Conservation (phyloP, 2,329 filamentous ascomycete species). For the Trichoderma cornu-damae region DNA sequence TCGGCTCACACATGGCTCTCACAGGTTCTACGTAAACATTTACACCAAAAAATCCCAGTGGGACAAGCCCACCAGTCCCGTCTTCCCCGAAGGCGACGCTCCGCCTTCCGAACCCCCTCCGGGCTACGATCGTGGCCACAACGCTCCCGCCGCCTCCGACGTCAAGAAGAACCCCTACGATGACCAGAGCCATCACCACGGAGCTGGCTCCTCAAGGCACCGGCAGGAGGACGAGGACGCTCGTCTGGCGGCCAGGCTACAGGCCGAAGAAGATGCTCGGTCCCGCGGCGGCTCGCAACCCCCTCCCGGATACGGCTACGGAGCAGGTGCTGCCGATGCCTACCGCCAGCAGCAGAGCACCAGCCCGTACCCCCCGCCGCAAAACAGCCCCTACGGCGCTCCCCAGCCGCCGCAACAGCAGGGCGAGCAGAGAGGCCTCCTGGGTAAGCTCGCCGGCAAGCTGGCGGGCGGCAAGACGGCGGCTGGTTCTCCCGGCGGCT, state of each 20-base stretch:
- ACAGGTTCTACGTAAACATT: constrained; percentile 85
- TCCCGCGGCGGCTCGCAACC: constrained; percentile 32
- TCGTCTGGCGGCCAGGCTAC: constrained; percentile 66
- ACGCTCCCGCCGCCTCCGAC: constrained; percentile 39
- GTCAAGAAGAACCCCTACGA: constrained; percentile 70
- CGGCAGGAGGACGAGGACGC: constrained; percentile 57
- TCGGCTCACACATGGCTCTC: not conserved
- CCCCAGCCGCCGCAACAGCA: constrained; percentile 27
- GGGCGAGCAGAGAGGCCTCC: constrained; percentile 40
- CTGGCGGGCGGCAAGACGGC: constrained; percentile 33
- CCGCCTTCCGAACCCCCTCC: constrained; percentile 60
- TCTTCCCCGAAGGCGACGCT: constrained; percentile 45
- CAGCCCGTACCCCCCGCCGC: constrained; percentile 3
- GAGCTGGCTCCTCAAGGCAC: constrained; percentile 32
- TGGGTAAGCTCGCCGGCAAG: constrained; percentile 51
- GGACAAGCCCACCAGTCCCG: constrained; percentile 72
- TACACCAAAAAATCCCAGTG: constrained; percentile 86
- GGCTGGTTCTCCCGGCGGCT: constrained; percentile 27
- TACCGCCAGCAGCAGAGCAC: constrained; percentile 27
- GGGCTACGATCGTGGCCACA: constrained; percentile 50
- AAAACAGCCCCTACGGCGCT: constrained; percentile 13
- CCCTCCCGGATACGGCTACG: constrained; percentile 30
- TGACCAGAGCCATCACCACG: constrained; percentile 32
- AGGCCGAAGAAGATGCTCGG: constrained; percentile 75
- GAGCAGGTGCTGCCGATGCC: constrained; percentile 25